A percentile compares a stretch with the other conserved stretches of the same genome.
These are phyloP conservation scores for Thecaphora frezii DNA, from an alignment of 1,284 basidiomycete species.

Conservation along the genomic window DNA sequence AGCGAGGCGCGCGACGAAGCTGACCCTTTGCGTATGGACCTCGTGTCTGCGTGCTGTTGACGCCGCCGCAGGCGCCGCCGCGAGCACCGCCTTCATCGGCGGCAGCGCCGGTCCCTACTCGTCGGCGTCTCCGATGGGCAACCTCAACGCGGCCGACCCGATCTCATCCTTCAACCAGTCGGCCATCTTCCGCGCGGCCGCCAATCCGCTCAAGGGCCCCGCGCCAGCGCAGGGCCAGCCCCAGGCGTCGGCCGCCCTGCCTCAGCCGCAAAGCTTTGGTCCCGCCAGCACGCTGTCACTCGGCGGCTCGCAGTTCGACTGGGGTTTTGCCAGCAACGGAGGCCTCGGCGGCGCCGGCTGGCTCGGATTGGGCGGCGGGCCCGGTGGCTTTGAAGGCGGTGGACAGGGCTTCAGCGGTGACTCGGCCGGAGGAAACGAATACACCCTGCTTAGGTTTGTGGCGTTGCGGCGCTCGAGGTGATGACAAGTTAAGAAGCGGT, in stretches of 20 bases:
- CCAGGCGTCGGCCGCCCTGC: no score
- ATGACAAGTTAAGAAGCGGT: no score
- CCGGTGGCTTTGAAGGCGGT: constrained; percentile 27
- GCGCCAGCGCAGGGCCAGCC: background rate
- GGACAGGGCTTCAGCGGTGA: constrained; percentile 45
- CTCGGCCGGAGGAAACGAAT: constrained; percentile 50
- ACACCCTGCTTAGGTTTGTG: constrained; percentile 35
- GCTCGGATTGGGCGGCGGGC: constrained; percentile 49
- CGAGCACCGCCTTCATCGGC: constrained; percentile 7
- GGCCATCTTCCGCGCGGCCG: constrained; percentile 9
- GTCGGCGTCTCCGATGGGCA: constrained; percentile 17
- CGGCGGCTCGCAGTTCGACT: constrained; percentile 14
- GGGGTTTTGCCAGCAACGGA: background rate
- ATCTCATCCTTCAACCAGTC: constrained; percentile 10
- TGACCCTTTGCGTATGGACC: no score
- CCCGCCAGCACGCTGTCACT: background rate
- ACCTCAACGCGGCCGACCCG: constrained; percentile 15
- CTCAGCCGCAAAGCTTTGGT: no score
- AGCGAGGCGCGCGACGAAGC: no score
- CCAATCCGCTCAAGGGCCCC: background rate
- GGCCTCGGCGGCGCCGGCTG: constrained; percentile 50
- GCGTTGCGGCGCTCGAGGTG: no score
- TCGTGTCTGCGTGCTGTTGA: no score
- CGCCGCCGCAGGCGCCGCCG: background rate
- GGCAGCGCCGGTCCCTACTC: constrained; percentile 23